phyloP scores from a whole-genome alignment of 2,329 filamentous ascomycete species.

The Domatiomyces globalis region DNA sequence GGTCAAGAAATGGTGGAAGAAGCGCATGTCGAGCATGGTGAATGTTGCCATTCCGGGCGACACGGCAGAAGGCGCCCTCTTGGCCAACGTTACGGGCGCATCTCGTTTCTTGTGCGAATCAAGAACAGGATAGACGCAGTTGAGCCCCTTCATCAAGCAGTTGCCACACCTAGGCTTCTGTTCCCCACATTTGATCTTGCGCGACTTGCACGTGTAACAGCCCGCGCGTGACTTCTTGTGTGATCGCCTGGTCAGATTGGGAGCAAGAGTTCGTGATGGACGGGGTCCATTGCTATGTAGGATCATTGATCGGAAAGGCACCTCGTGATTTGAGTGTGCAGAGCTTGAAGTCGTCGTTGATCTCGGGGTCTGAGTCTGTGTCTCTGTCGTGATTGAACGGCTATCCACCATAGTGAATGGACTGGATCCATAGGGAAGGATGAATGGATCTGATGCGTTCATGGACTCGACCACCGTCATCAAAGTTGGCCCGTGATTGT shows the following conservation, averaged over 20 bases:
- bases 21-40: slow-evolving; percentile 32
- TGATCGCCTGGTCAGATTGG: slow-evolving; percentile 17
- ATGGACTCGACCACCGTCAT: neutral
- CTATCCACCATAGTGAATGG: neutral
- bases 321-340: neutral
- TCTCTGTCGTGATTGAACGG: neutral
- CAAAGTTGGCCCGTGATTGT: neutral
- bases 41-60: neutral
- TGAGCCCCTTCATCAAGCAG: slow-evolving; percentile 23
- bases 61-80: neutral
- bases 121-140: slow-evolving; percentile 21
- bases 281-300: neutral
- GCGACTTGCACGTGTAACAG: slow-evolving; percentile 28
- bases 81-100: neutral
- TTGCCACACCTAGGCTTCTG: slow-evolving; percentile 27
- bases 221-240: slow-evolving; percentile 31
- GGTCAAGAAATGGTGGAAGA: slow-evolving; percentile 41
- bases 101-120: slow-evolving; percentile 1
- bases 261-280: slow-evolving; percentile 10
- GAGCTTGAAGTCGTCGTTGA: neutral
- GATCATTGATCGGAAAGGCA: neutral
- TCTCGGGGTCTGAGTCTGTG: neutral
- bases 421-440: neutral
- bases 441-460: neutral
- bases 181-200: slow-evolving; percentile 35